Base-by-base conservation (phyloP, 148 eudicot genomes). In the Chenopodium album region DNA sequence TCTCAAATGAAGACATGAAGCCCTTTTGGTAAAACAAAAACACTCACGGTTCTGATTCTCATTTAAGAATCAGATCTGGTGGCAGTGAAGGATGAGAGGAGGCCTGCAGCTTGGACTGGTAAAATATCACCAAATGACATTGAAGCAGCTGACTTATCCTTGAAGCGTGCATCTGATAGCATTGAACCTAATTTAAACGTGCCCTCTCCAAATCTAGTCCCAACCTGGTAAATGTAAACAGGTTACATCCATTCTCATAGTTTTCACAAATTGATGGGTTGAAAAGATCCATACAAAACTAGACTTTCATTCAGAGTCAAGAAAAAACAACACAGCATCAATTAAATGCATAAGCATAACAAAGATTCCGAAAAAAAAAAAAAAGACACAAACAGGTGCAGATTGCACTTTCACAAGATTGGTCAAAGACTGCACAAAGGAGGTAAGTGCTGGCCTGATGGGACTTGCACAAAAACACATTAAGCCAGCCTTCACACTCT, bases 181-280 rank as follows among this genome's bases (percentile, higher is more conserved):
- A 96, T 96, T 73, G 99, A 95, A 75, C 99, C 97, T 78, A 95
- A 83, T 82, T 89, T 93, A 26, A 94, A 89, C 20, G 97, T 94
- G 87, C 95, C 94, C 90, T 92, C 98, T 26, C 99, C 99, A 81
- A 96, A 96, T 85, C 93, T 90, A 90, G 94, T 96, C 64, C 99
- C 98, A 86, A 90, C 99, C 99, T 96, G 92, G 70, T 78, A 72
- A 83, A 84, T 22, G 32, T 77, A 48, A 71, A 77, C 20, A 75
- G 47, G 59, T 72, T 69, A 47, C 22, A 80, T 26, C 32, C 37
- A 72, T 69, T 80, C 19, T 80, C 83, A 63, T 20, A 2, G 16
- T 44, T 7, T 41, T 6, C 23, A 69, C 66, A 29, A 13, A 8
- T 50, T 10, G 64, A 54, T 14, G 23, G 19, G 75, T 17, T 28